Conservation (phyloP, 2,329 filamentous ascomycete genomes). For the Penicillium sp. region DNA sequence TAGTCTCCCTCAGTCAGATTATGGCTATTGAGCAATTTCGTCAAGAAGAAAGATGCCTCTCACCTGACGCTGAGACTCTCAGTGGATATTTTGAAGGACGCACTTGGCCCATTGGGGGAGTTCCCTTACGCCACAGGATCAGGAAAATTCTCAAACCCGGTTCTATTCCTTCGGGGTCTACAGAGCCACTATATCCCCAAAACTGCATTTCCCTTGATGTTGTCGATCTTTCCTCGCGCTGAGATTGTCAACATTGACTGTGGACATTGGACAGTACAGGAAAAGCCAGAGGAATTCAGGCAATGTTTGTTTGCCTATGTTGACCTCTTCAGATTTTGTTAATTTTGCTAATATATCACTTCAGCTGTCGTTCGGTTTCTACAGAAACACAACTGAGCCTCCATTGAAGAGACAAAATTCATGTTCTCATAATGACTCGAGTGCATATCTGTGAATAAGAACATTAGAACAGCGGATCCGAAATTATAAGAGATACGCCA, state of each 20-base stretch:
- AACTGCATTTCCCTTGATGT: constrained; percentile 34
- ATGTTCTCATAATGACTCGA: too few relatives aligned
- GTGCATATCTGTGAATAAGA: too few relatives aligned
- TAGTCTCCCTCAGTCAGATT: constrained; percentile 9
- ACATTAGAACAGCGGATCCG: too few relatives aligned
- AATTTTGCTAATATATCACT: neutral
- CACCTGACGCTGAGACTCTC: constrained; percentile 6
- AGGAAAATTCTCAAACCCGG: constrained; percentile 44
- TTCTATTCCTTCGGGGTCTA: constrained; percentile 22
- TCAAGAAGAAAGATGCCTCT: constrained; percentile 1
- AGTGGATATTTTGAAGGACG: constrained; percentile 3
- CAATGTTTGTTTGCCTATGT: constrained; percentile 3
- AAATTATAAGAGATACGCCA: too few relatives aligned
- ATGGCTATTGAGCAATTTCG: constrained; percentile 14
- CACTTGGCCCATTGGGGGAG: constrained; percentile 7
- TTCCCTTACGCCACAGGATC: constrained; percentile 19
- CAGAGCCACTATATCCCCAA: constrained; percentile 53
- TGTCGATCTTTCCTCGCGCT: constrained; percentile 28
- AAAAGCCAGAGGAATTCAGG: constrained; percentile 31
- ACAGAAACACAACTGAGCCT: neutral
- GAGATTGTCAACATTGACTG: constrained; percentile 31
- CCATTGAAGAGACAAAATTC: too few relatives aligned
- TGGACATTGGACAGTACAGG: constrained; percentile 38
- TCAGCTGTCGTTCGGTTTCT: neutral
- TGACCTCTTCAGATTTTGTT: neutral